A percentile compares a stretch with the other conserved stretches of the same genome.
These are phyloP conservation scores for Tuber melanosporum DNA, from an alignment of 495 filamentous ascomycete species.

Conservation along the genomic window DNA sequence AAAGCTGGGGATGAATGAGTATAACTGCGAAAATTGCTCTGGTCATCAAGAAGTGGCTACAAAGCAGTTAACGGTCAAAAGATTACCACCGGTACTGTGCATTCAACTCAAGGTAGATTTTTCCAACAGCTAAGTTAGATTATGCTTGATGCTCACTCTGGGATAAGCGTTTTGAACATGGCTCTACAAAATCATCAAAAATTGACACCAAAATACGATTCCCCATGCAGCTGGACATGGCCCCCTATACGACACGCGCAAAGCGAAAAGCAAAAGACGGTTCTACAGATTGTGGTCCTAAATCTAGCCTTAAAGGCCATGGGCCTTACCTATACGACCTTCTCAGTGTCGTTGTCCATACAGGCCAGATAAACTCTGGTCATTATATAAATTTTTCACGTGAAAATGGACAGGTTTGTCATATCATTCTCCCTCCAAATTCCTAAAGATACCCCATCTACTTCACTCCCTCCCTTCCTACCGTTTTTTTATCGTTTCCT, in stretches of 20 bases:
- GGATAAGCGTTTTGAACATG: conserved; percentile 70
- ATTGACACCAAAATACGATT: conserved; percentile 75
- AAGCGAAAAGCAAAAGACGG: conserved; percentile 39
- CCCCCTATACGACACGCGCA: conserved; percentile 69
- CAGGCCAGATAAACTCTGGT: conserved; percentile 78
- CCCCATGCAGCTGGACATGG: conserved; percentile 79
- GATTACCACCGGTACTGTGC: conserved; percentile 75
- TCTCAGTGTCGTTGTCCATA: conserved; percentile 76
- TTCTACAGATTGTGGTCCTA: conserved; percentile 40
- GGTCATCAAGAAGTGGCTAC: conserved; percentile 62
- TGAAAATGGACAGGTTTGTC: conserved; percentile 64
- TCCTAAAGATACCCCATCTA: neutral
- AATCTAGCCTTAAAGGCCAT: conserved; percentile 11
- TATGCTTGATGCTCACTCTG: neutral
- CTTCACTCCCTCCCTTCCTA: neutral
- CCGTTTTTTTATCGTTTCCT: neutral
- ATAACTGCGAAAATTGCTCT: conserved; percentile 70
- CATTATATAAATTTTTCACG: conserved; percentile 86
- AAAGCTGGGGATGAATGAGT: conserved; percentile 67
- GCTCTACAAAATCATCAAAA: conserved; percentile 61
- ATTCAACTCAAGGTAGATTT: conserved; percentile 77
- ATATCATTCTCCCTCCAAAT: neutral
- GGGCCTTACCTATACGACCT: conserved; percentile 69
- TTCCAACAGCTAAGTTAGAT: neutral
- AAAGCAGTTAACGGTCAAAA: conserved; percentile 71